phyloP scores from a whole-genome alignment of 2,329 filamentous ascomycete genomes.

The Fusarium sarcochroum region DNA sequence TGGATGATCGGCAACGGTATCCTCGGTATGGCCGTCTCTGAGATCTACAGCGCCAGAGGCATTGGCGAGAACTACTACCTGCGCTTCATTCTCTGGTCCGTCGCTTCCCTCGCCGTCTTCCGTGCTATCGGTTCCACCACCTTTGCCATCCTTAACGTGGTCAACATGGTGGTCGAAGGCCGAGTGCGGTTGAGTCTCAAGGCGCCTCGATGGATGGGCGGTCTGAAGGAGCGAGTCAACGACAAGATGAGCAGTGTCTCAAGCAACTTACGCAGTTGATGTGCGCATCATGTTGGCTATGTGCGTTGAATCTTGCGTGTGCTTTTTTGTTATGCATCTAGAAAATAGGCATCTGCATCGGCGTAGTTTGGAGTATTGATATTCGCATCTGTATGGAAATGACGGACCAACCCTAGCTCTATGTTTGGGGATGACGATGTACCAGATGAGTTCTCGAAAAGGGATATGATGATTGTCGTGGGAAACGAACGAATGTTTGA shows the following conservation, averaged over 20 bases:
- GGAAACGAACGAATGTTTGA: slow-evolving; percentile 25
- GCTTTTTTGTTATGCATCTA: slow-evolving; percentile 30
- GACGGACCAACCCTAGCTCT: slow-evolving; percentile 12
- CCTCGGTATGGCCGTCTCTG: slow-evolving; percentile 91
- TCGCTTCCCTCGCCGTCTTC: slow-evolving; percentile 89
- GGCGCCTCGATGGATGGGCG: slow-evolving; percentile 65
- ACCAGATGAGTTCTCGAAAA: slow-evolving; percentile 28
- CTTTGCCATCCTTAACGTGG: slow-evolving; percentile 85
- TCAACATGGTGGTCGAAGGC: slow-evolving; percentile 90
- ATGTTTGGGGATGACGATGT: slow-evolving; percentile 22
- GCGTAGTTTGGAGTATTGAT: slow-evolving; percentile 30
- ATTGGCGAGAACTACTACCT: slow-evolving; percentile 91
- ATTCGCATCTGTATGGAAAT: slow-evolving; percentile 25
- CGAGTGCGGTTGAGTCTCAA: slow-evolving; percentile 74
- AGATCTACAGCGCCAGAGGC: slow-evolving; percentile 80
- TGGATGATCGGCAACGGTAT: slow-evolving; percentile 96
- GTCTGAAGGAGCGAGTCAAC: slow-evolving; percentile 59
- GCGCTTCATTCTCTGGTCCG: slow-evolving; percentile 92
- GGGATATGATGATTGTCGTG: slow-evolving; percentile 25
- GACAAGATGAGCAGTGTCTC: slow-evolving; percentile 66
- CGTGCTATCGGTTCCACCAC: slow-evolving; percentile 84
- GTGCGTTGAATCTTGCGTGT: slow-evolving; percentile 16
- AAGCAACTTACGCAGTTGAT: slow-evolving; percentile 58
- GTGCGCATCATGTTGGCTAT: not conserved
- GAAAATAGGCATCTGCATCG: slow-evolving; percentile 30